A percentile compares a stretch with the other conserved stretches of the same genome.
Evolutionary conservation across 2,329 filamentous ascomycete species (phyloP).

Genomic region (Mariannaea elegans): DNA sequence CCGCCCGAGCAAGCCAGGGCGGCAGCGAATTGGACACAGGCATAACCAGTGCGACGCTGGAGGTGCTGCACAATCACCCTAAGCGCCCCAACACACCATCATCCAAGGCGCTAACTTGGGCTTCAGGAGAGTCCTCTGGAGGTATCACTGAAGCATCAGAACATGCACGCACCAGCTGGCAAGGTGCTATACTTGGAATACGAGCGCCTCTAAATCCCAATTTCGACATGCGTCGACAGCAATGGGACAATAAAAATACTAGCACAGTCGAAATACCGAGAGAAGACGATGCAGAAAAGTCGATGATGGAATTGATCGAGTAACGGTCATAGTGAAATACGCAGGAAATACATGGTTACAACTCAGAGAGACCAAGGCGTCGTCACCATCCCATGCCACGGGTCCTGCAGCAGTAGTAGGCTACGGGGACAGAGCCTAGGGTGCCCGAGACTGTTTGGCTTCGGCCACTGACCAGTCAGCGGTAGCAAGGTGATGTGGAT

Average conservation of each 20-base stretch:
- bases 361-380: constrained; percentile 11
- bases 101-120: constrained; percentile 32
- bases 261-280: background rate
- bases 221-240: constrained; percentile 26
- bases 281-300: constrained; percentile 14
- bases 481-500: constrained; percentile 13
- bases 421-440: constrained; percentile 14
- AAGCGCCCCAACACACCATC: constrained; percentile 33
- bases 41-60: constrained; percentile 23
- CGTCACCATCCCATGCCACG: constrained; percentile 10
- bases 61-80: constrained; percentile 26
- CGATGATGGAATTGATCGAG: constrained; percentile 3
- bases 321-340: constrained; percentile 37
- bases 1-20: constrained; percentile 32
- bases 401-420: constrained; percentile 25
- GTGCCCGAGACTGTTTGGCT: constrained; percentile 12
- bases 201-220: constrained; percentile 24
- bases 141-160: constrained; percentile 41
- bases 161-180: constrained; percentile 24
- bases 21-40: constrained; percentile 35
- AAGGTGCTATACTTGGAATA: constrained; percentile 19
- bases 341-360: constrained; percentile 26
- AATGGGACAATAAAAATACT: constrained; percentile 10
- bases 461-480: constrained; percentile 19
- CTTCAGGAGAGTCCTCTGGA: constrained; percentile 34